These are phyloP conservation scores for Mycothermus thermophilus DNA, from an alignment of 495 filamentous ascomycete genomes.

Conservation along the genomic window DNA sequence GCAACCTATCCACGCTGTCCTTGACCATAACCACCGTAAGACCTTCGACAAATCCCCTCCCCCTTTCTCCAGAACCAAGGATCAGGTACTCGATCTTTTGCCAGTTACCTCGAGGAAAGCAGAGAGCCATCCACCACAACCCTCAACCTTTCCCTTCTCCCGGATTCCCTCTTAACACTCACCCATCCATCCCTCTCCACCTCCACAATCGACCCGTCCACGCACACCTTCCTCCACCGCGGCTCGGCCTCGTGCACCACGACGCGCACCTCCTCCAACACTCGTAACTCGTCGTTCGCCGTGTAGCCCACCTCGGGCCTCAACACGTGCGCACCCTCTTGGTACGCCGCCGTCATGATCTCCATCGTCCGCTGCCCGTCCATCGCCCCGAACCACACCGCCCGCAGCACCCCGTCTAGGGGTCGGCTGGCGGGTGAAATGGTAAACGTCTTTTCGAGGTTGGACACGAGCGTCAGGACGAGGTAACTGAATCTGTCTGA, in stretches of 20 bases:
- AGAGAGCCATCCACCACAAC: constrained; percentile 20
- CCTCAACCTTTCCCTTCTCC: constrained; percentile 14
- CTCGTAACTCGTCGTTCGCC: constrained; percentile 42
- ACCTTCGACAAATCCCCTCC: too few relatives aligned
- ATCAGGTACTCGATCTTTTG: too few relatives aligned
- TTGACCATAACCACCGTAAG: too few relatives aligned
- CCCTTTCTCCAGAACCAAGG: too few relatives aligned
- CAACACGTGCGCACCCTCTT: constrained; percentile 51
- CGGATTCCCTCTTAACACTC: constrained; percentile 38
- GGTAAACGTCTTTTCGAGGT: constrained; percentile 64
- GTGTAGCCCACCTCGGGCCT: constrained; percentile 51
- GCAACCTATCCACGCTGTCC: too few relatives aligned
- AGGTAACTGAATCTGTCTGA: constrained; percentile 58
- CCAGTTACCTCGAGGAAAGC: too few relatives aligned
- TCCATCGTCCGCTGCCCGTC: constrained; percentile 50
- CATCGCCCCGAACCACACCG: constrained; percentile 61
- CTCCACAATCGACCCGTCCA: constrained; percentile 75
- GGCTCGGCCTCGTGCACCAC: constrained; percentile 48
- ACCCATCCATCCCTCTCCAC: constrained; percentile 60
- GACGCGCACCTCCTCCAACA: constrained; percentile 48
- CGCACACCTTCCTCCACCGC: constrained; percentile 69
- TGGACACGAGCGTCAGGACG: constrained; percentile 57
- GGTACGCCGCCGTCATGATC: constrained; percentile 64
- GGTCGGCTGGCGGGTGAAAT: constrained; percentile 60
- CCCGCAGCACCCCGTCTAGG: constrained; percentile 48